Percentiles rank a stretch among this genome's conserved stretches.
phyloP scores from a whole-genome alignment of 192 early-diverging fungal genomes.

The Backusella macrospora region DNA sequence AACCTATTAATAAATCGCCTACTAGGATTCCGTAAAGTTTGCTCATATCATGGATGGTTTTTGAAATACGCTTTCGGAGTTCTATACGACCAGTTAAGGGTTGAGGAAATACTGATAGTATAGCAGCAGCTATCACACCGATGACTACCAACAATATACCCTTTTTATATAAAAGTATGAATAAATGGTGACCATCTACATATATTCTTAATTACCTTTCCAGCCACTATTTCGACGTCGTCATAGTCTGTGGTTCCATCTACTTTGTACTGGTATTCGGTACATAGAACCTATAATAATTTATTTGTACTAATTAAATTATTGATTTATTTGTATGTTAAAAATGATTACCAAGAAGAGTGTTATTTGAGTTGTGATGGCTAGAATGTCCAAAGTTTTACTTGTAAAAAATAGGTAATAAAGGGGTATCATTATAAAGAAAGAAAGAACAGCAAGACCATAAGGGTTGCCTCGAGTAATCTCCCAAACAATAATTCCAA shows the following conservation, averaged over 20 bases:
- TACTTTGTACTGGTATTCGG: slow-evolving; percentile 17
- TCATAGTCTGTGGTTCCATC: not conserved
- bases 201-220: slow-evolving; percentile 28
- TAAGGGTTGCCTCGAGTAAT: slow-evolving; percentile 34
- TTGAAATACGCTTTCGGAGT: slow-evolving; percentile 38
- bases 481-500: slow-evolving; percentile 36
- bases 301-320: not conserved
- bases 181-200: not conserved
- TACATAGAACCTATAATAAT: slow-evolving; percentile 23
- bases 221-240: slow-evolving; percentile 26
- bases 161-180: slow-evolving; percentile 10
- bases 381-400: slow-evolving; percentile 10
- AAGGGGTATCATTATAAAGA: slow-evolving; percentile 27
- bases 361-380: slow-evolving; percentile 29
- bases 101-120: slow-evolving; percentile 33
- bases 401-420: slow-evolving; percentile 33
- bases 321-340: not conserved
- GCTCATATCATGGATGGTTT: slow-evolving; percentile 39
- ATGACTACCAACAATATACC: slow-evolving; percentile 31
- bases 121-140: slow-evolving; percentile 37
- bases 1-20: slow-evolving; percentile 7
- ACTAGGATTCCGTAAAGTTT: slow-evolving; percentile 28
- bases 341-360: slow-evolving; percentile 20
- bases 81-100: slow-evolving; percentile 40
- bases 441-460: slow-evolving; percentile 29